These are phyloP conservation scores for Neurospora sublineolata DNA, from an alignment of 495 filamentous ascomycete genomes.

Conservation along the genomic window DNA sequence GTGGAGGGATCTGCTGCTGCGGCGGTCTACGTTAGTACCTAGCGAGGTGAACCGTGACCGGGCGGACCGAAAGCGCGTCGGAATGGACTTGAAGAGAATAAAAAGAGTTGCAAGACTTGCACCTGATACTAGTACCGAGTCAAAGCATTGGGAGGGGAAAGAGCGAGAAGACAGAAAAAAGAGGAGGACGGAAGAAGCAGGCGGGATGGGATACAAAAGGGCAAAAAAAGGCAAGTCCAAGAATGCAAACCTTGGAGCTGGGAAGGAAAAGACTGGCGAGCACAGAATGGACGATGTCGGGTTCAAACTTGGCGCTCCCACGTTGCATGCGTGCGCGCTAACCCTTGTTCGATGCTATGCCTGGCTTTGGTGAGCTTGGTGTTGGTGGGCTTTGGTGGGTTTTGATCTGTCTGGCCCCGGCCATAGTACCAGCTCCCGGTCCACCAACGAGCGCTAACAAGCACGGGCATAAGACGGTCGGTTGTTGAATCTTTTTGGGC, in stretches of 20 bases:
- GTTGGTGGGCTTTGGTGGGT: background rate
- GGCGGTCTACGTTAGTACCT: background rate
- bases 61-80: background rate
- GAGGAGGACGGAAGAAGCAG: background rate
- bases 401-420: background rate
- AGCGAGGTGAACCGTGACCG: background rate
- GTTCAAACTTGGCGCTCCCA: conserved; percentile 18
- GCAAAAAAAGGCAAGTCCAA: background rate
- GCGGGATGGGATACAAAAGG: conserved; percentile 13
- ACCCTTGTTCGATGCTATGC: conserved; percentile 20
- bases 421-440: background rate
- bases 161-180: background rate
- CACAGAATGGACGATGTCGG: conserved; percentile 6
- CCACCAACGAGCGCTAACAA: background rate
- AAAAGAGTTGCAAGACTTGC: background rate
- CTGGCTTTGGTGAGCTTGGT: background rate
- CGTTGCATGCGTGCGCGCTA: conserved; percentile 14
- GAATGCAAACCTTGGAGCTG: background rate
- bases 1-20: background rate
- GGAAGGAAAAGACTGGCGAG: background rate
- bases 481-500: too few species aligned
- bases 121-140: background rate
- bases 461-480: background rate
- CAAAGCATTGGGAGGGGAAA: background rate
- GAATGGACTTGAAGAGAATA: background rate